These are phyloP conservation scores for Alliaria petiolata DNA, from an alignment of 345 rosid species.

Conservation along the genomic window DNA sequence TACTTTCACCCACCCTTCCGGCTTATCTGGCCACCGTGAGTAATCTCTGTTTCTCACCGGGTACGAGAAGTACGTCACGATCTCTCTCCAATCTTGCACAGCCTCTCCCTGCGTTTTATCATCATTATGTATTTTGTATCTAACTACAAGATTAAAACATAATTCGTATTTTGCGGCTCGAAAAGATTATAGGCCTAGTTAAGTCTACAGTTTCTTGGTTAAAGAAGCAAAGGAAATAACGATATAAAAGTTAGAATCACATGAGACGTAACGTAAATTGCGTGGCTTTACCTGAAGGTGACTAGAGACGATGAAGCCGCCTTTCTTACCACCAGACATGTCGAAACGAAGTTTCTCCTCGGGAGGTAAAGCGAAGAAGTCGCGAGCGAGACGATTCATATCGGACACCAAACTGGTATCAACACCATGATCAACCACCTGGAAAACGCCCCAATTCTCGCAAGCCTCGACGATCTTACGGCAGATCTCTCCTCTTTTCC, in stretches of 20 bases:
- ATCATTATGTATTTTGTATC: background rate
- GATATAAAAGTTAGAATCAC: too few species aligned
- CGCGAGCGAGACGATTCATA: slow-evolving; percentile 73
- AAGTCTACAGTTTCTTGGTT: too few species aligned
- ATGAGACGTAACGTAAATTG: too few species aligned
- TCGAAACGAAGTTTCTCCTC: slow-evolving; percentile 84
- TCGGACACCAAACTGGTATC: slow-evolving; percentile 50
- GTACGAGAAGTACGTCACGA: slow-evolving; percentile 88
- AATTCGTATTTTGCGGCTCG: too few species aligned
- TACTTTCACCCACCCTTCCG: slow-evolving; percentile 67
- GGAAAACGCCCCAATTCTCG: slow-evolving; percentile 92
- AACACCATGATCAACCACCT: slow-evolving; percentile 83
- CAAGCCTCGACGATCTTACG: slow-evolving; percentile 81
- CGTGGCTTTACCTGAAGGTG: slow-evolving; percentile 65
- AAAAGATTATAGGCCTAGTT: too few species aligned
- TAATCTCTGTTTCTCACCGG: slow-evolving; percentile 71
- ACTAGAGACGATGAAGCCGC: slow-evolving; percentile 97
- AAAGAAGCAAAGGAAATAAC: too few species aligned
- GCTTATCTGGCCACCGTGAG: slow-evolving; percentile 94
- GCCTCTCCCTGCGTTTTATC: slow-evolving; percentile 65
- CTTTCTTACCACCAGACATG: slow-evolving; percentile 96
- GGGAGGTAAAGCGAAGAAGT: slow-evolving; percentile 71
- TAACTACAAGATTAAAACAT: background rate
- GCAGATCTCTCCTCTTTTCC: slow-evolving; percentile 60
- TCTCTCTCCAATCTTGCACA: slow-evolving; percentile 94